Base-by-base conservation (phyloP, 2,329 filamentous ascomycete genomes). In the Coniochaeta sp. region DNA sequence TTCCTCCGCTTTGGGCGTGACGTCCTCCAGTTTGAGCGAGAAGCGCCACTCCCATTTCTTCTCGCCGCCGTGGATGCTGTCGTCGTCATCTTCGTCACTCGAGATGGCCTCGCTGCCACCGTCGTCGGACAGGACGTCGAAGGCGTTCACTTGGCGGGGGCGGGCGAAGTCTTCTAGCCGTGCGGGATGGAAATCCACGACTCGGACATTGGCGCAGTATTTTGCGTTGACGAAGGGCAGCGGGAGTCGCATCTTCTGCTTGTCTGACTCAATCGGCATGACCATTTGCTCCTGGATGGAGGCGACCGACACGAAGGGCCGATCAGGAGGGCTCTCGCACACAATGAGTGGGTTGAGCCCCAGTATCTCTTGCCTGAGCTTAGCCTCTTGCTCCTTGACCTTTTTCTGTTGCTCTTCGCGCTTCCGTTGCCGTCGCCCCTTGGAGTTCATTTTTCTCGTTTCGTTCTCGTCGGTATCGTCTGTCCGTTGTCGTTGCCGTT, bases 11-110 rank as follows among this genome's bases (percentile, higher is more conserved):
- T 20, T 59, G 52, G 24, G 51, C 28, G 58, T 56, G 40, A 79
- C 83, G 57, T 91, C 88, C 66, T 95, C 87, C 1, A 96, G 79
- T 12, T 87, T 75, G 22, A 97, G 75, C 20, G 80, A 81, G 67
- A 96, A 96, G 14, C 81, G 78, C 91, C 91, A 96, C 65, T 94
- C 83, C 87, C 89, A 96, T 7, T 65, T 61, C 12, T 57, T 63
- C 6, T 57, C 32, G 16, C 6, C 6, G n/a, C 57, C 60, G 1
- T 54, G 45, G 2, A 63, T 42, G 13, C 49, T 33, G 6, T 65
- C 61, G 18, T 62, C 60, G 14, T 65, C 65, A 5, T 65, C 61
- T 7, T 65, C 64, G 46, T 67, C 56, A 42, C 38, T 42, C 18
- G 38, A 42, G 26, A 22, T 14, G 4, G 38, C 20, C 12, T 42